Evolutionary conservation across 2,329 filamentous ascomycete species (phyloP).

Genomic region (Blumeria graminis): DNA sequence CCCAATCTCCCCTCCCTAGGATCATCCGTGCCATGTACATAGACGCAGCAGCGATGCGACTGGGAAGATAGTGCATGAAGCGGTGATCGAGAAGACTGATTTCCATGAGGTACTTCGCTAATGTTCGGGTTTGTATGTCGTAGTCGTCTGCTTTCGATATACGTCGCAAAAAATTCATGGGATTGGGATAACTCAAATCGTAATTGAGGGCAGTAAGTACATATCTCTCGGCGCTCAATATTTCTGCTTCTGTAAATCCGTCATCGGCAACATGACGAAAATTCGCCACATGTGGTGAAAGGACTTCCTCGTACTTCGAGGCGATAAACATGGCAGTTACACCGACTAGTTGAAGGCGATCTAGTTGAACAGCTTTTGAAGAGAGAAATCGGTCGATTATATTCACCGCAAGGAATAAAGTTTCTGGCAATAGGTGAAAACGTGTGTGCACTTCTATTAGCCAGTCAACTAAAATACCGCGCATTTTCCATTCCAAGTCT

Average conservation of each 20-base stretch:
- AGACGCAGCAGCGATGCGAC: constrained; percentile 69
- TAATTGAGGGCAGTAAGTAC: constrained; percentile 81
- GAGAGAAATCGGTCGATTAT: constrained; percentile 96
- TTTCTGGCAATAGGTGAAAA: constrained; percentile 87
- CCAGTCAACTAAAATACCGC: constrained; percentile 93
- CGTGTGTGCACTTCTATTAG: constrained; percentile 93
- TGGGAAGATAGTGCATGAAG: constrained; percentile 74
- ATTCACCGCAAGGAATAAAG: constrained; percentile 89
- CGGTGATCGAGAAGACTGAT: constrained; percentile 88
- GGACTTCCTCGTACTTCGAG: constrained; percentile 94
- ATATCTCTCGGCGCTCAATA: constrained; percentile 89
- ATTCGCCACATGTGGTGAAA: constrained; percentile 90
- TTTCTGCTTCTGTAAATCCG: constrained; percentile 85
- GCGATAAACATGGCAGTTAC: constrained; percentile 99
- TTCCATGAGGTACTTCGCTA: constrained; percentile 95
- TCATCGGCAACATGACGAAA: constrained; percentile 95
- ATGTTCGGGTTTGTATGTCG: constrained; percentile 88
- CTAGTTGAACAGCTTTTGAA: constrained; percentile 81
- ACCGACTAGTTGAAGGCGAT: constrained; percentile 86
- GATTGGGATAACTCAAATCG: constrained; percentile 94
- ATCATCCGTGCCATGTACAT: constrained; percentile 91
- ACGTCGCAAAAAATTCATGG: constrained; percentile 97
- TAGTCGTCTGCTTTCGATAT: constrained; percentile 99
- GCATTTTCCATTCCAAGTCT: constrained; percentile 95
- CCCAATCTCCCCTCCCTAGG: constrained; percentile 77